These are phyloP conservation scores for Alliaria petiolata DNA, from an alignment of 345 rosid species.

Conservation along the genomic window DNA sequence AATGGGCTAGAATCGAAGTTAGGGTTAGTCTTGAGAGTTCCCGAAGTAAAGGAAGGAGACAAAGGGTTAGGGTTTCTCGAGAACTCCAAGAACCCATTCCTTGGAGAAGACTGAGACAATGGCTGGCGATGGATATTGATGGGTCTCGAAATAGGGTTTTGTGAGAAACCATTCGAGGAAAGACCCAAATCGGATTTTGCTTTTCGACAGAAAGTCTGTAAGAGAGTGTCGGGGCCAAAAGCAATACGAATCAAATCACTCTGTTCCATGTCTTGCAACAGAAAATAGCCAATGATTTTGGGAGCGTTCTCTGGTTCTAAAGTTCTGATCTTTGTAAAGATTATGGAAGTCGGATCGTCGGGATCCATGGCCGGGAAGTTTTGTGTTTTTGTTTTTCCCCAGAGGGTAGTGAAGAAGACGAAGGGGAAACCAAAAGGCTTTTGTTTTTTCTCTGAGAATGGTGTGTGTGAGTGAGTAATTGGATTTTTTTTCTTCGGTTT, in stretches of 20 bases:
- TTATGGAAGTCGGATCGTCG: constrained; percentile 49
- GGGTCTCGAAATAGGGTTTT: constrained; percentile 44
- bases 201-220: constrained; percentile 50
- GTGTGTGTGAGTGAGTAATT: neutral
- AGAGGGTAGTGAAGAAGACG: neutral
- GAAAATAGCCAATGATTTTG: constrained; percentile 79
- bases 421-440: neutral
- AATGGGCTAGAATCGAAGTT: constrained; percentile 50
- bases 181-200: constrained; percentile 64
- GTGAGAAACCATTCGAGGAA: constrained; percentile 40
- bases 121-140: constrained; percentile 33
- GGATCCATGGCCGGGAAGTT: constrained; percentile 55
- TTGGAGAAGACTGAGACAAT: constrained; percentile 48
- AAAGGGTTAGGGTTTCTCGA: constrained; percentile 40
- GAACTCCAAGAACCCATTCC: constrained; percentile 38
- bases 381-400: neutral
- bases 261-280: constrained; percentile 57
- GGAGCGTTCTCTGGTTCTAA: constrained; percentile 78
- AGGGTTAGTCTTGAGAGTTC: constrained; percentile 25
- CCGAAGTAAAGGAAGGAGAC: constrained; percentile 27
- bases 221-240: constrained; percentile 49
- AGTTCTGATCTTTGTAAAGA: constrained; percentile 52
- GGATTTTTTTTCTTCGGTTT: neutral
- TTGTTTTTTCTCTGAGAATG: neutral
- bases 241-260: constrained; percentile 64